Percentiles rank a stretch among this genome's conserved stretches.
Evolutionary conservation across 78 protist species (phyloP).

Genomic region (Tieghemostelium lacteum): DNA sequence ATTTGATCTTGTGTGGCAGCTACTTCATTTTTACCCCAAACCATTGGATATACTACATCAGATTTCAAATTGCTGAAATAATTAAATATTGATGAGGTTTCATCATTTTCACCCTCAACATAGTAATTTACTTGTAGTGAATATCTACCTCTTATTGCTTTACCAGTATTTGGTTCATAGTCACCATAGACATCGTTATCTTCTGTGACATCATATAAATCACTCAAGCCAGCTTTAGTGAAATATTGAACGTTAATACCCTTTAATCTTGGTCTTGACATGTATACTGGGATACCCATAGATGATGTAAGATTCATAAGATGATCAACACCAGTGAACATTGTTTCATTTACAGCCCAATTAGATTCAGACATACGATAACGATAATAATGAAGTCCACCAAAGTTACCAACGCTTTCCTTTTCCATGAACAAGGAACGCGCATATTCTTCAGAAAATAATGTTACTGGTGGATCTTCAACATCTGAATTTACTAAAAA

Average conservation of each 20-base stretch:
- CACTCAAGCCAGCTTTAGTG: constrained; percentile 31
- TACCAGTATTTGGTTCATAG: constrained; percentile 71
- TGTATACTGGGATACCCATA: constrained; percentile 25
- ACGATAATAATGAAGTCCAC: constrained; percentile 49
- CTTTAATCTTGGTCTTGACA: constrained; percentile 55
- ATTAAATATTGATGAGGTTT: not conserved
- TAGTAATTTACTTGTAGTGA: constrained; percentile 52
- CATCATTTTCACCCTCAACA: constrained; percentile 22
- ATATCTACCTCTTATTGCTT: constrained; percentile 71
- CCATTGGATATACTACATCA: constrained; percentile 57
- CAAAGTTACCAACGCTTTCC: constrained; percentile 1
- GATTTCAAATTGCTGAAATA: not conserved
- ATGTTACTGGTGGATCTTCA: not conserved
- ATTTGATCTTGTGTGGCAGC: constrained; percentile 47
- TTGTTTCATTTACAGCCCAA: constrained; percentile 5
- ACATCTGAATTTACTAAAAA: constrained; percentile 8
- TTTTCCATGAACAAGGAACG: constrained; percentile 17
- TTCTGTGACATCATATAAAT: not conserved
- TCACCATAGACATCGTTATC: constrained; percentile 55
- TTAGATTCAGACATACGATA: constrained; percentile 1
- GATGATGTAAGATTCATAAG: constrained; percentile 18
- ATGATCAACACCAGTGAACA: constrained; percentile 4
- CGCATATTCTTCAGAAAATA: constrained; percentile 42
- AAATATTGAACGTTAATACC: constrained; percentile 40
- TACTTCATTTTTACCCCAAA: constrained; percentile 59